Conservation (phyloP, 306 rosid species). For the Casuarina equisetifolia region DNA sequence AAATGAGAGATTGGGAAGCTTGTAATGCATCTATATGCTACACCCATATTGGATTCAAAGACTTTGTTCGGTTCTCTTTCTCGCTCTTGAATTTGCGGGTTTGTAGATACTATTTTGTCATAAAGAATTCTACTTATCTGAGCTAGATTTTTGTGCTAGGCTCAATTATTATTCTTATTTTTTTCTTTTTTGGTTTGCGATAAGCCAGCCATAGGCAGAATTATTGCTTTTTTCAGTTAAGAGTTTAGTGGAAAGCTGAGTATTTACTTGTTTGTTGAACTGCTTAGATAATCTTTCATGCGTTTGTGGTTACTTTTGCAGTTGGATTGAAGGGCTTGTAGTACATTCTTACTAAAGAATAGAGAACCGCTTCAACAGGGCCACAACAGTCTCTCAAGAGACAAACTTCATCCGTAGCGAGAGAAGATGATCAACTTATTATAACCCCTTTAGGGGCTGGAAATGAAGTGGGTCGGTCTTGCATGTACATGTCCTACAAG, state of each 20-base stretch:
- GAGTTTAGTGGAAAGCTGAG: background rate
- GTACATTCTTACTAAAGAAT: background rate
- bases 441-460: conserved; percentile 92
- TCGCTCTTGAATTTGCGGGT: background rate
- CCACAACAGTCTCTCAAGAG: conserved; percentile 52
- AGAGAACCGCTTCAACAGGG: conserved; percentile 43
- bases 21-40: too few relatives aligned
- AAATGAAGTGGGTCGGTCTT: conserved; percentile 90
- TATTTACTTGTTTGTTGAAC: background rate
- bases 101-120: background rate
- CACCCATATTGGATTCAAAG: too few relatives aligned
- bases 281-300: background rate
- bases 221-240: background rate
- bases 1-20: too few relatives aligned
- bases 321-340: background rate
- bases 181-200: background rate
- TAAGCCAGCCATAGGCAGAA: background rate
- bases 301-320: background rate
- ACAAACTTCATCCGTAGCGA: conserved; percentile 43
- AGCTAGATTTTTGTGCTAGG: background rate
- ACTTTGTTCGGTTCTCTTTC: background rate
- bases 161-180: background rate
- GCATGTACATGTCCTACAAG: conserved; percentile 77
- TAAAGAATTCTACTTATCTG: background rate
- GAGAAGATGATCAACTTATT: conserved; percentile 70